phyloP scores from a whole-genome alignment of 495 filamentous ascomycete species.

The Penicillium cosmopolitanum region DNA sequence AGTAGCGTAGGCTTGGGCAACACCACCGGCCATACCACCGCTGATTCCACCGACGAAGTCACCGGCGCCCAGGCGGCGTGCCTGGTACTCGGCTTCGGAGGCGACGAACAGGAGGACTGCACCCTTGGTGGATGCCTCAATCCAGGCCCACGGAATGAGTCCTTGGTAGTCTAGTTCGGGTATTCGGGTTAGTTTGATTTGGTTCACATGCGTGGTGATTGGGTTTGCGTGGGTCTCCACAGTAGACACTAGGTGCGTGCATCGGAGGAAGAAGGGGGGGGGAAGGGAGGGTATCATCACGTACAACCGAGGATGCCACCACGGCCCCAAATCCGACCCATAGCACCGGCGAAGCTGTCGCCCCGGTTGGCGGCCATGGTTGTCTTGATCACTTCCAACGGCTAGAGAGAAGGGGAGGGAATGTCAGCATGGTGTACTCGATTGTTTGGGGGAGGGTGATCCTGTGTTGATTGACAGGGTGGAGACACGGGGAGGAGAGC shows the following conservation, averaged over 20 bases:
- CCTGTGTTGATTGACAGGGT: too few relatives aligned
- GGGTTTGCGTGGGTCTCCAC: constrained; percentile 15
- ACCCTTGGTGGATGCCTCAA: constrained; percentile 99
- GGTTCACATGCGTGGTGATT: constrained; percentile 11
- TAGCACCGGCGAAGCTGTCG: constrained; percentile 81
- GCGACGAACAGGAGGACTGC: constrained; percentile 99
- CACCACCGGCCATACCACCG: constrained; percentile 91
- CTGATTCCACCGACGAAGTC: constrained; percentile 87
- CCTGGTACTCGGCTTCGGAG: constrained; percentile 95
- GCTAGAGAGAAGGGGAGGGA: constrained; percentile 51
- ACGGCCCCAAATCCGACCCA: constrained; percentile 87
- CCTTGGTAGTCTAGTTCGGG: constrained; percentile 86
- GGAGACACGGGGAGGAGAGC: too few relatives aligned
- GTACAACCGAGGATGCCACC: constrained; percentile 95
- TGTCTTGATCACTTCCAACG: constrained; percentile 98
- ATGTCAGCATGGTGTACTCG: constrained; percentile 22
- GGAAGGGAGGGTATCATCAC: constrained; percentile 40
- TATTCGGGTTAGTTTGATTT: constrained; percentile 16
- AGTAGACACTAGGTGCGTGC: constrained; percentile 16
- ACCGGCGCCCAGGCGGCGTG: constrained; percentile 75
- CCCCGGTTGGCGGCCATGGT: constrained; percentile 97
- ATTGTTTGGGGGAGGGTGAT: not conserved
- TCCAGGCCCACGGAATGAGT: constrained; percentile 99
- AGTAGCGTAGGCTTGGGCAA: constrained; percentile 97
- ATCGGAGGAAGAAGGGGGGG: constrained; percentile 27